Percentiles rank a stretch among this genome's conserved stretches.
phyloP scores from a whole-genome alignment of 169 alveolate species.

The Cryptosporidium felis region DNA sequence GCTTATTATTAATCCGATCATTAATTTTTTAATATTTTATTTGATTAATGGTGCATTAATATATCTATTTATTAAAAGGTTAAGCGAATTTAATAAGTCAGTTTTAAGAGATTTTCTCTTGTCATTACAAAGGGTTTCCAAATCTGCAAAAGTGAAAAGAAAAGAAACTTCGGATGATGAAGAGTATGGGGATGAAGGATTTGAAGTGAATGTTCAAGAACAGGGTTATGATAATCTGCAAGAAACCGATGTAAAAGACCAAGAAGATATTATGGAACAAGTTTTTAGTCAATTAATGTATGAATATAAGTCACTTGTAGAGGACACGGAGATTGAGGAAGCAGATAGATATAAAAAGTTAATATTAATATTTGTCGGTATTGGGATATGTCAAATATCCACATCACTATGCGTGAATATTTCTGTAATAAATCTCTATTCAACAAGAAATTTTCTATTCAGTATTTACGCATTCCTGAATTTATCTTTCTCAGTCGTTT shows the following conservation, averaged over 20 bases:
- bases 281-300: not conserved
- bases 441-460: not conserved
- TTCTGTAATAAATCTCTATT: not conserved
- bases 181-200: not conserved
- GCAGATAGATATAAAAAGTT: not conserved
- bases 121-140: not conserved
- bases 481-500: not conserved
- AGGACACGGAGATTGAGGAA: not conserved
- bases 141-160: not conserved
- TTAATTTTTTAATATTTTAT: constrained; percentile 3
- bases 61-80: not conserved
- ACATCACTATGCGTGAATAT: not conserved
- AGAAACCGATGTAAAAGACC: too few species aligned
- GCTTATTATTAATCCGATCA: not conserved
- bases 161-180: not conserved
- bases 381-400: not conserved
- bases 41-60: not conserved
- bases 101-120: not conserved
- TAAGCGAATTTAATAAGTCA: not conserved
- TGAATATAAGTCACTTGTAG: not conserved
- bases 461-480: not conserved
- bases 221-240: too few species aligned
- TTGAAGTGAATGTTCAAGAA: not conserved
- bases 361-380: not conserved
- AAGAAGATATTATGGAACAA: constrained; percentile 6